These are phyloP conservation scores for Boechera stricta DNA, from an alignment of 345 rosid species.

Conservation along the genomic window DNA sequence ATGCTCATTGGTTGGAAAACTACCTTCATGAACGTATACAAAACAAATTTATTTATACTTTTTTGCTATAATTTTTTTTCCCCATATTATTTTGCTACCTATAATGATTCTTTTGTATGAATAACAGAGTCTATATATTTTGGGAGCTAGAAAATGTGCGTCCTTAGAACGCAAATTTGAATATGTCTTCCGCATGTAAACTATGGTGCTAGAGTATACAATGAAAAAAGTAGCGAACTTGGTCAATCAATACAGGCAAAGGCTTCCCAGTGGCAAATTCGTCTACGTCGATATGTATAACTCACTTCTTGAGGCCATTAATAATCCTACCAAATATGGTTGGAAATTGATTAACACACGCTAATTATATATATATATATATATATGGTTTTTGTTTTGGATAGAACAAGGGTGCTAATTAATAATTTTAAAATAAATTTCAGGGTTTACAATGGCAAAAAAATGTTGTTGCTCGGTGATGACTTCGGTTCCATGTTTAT, in stretches of 20 bases:
- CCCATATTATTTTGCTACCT: background rate
- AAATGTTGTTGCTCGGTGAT: constrained; percentile 37
- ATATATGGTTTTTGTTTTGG: background rate
- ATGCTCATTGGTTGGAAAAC: constrained; percentile 42
- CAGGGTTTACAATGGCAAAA: constrained; percentile 24
- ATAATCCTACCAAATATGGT: constrained; percentile 30
- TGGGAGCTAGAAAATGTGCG: constrained; percentile 43
- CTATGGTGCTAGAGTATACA: constrained; percentile 30
- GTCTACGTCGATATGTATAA: constrained; percentile 34
- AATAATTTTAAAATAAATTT: background rate
- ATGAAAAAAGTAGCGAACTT: constrained; percentile 25
- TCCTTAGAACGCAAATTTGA: constrained; percentile 22
- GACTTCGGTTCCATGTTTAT: constrained; percentile 32
- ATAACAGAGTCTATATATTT: constrained; percentile 28
- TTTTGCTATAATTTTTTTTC: too few species aligned
- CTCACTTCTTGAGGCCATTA: constrained; percentile 23
- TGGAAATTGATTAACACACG: background rate
- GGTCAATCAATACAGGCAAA: constrained; percentile 20
- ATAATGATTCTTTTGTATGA: background rate
- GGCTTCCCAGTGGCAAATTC: constrained; percentile 24
- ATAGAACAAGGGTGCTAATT: background rate
- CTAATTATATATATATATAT: background rate
- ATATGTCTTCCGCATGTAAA: constrained; percentile 26
- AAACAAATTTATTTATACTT: too few species aligned
- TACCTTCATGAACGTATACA: constrained; percentile 48